Percentiles rank a stretch among this genome's conserved stretches.
phyloP scores from a whole-genome alignment of 345 rosid species.

The Citrus medica region DNA sequence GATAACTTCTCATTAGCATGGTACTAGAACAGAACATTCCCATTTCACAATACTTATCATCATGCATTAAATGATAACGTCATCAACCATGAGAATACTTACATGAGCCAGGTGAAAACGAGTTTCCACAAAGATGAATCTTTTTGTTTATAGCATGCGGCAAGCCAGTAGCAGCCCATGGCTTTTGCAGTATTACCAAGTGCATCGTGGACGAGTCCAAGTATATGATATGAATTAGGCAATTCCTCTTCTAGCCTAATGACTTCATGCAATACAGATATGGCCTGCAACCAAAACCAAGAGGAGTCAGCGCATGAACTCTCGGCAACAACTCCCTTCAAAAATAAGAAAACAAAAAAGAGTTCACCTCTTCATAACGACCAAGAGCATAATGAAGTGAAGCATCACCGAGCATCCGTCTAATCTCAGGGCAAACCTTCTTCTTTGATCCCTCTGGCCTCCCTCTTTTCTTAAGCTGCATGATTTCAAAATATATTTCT shows the following conservation, averaged over 20 bases:
- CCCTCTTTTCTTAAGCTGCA: constrained; percentile 62
- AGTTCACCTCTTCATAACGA: constrained; percentile 51
- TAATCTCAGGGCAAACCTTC: constrained; percentile 50
- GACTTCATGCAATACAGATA: constrained; percentile 54
- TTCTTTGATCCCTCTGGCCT: constrained; percentile 63
- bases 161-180: constrained; percentile 59
- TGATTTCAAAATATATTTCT: not conserved
- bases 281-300: constrained; percentile 44
- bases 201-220: constrained; percentile 54
- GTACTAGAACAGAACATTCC: not conserved
- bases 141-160: constrained; percentile 62
- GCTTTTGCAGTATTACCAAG: constrained; percentile 66
- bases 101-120: constrained; percentile 67
- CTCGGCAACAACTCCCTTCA: not conserved
- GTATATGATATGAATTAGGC: constrained; percentile 65
- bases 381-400: constrained; percentile 52
- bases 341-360: not conserved
- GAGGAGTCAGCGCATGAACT: not conserved
- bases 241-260: constrained; percentile 61
- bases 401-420: constrained; percentile 63
- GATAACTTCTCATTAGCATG: too few species aligned
- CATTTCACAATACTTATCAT: not conserved
- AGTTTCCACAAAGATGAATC: constrained; percentile 68
- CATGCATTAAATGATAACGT: not conserved
- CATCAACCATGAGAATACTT: constrained; percentile 22